Conservation (phyloP, 2,329 filamentous ascomycete species). For the Septoria linicola region DNA sequence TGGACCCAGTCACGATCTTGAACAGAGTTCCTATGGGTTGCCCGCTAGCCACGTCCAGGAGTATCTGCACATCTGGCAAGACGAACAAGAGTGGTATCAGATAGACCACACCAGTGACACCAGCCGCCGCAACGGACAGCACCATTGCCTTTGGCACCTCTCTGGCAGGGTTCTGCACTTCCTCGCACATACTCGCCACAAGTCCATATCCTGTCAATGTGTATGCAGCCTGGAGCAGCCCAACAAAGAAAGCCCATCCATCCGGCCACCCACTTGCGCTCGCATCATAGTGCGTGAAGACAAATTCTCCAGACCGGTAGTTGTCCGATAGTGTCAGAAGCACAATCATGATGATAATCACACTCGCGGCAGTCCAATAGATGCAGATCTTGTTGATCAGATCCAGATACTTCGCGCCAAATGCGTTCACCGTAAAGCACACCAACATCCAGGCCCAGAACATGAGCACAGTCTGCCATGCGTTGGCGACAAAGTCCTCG, state of each 20-base stretch:
- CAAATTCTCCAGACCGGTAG: conserved; percentile 60
- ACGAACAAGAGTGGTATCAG: conserved; percentile 75
- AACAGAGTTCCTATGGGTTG: conserved; percentile 76
- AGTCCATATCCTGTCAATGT: conserved; percentile 67
- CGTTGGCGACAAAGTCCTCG: conserved; percentile 65
- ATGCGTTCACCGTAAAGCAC: conserved; percentile 65
- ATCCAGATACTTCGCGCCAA: conserved; percentile 61
- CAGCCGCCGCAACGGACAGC: conserved; percentile 65
- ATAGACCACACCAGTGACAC: conserved; percentile 65
- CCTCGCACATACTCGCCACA: conserved; percentile 71
- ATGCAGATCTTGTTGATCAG: conserved; percentile 72
- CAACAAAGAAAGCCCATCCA: conserved; percentile 72
- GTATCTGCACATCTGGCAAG: conserved; percentile 63
- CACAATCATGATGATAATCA: conserved; percentile 67
- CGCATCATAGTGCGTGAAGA: conserved; percentile 68
- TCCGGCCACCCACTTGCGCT: conserved; percentile 63
- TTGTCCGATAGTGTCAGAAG: conserved; percentile 61
- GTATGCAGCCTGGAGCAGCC: conserved; percentile 64
- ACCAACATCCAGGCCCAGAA: conserved; percentile 71
- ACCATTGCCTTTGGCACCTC: conserved; percentile 72
- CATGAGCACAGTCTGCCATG: conserved; percentile 68
- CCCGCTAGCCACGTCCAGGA: conserved; percentile 66
- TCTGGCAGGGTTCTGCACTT: conserved; percentile 66
- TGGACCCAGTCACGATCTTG: conserved; percentile 71
- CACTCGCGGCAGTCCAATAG: conserved; percentile 66